Base-by-base conservation (phyloP, 805 yeast species). In the Candida nanaspora region DNA sequence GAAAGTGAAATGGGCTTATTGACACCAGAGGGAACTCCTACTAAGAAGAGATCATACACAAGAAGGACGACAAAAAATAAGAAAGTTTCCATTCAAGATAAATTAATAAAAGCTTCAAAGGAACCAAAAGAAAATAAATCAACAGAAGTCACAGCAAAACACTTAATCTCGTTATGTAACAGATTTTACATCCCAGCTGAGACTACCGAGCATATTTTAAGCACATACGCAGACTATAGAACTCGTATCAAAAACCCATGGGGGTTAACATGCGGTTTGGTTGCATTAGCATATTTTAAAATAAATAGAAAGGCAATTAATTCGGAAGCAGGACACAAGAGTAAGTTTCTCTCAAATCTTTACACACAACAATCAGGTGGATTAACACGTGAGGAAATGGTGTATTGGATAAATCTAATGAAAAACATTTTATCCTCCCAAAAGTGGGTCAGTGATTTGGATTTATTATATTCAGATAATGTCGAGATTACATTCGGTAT, bases 241-340 rank as follows among this genome's bases (percentile, higher is more conserved):
- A 68, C 70, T 34, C 75, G 76, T 46, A 70, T 80, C 31, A 72
- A 72, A 28, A 77, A 74, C 43, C 81, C 80, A 31, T 82, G 88
- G 87, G 76, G 78, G 7, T 56, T 83, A 19, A 74, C 82, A 3
- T 79, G 85, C 54, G 89, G 89, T 0, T 53, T 83, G 46, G 68
- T 82, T 1, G 65, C 80, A 28, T 72, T 80, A 16, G 79, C 81
- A 13, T 78, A 76, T 41, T 62, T 68, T 16, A 65, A 78, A 14
- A 66, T 82, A 26, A 78, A 79, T 54, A 69, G 72, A 41, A 65
- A 65, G 19, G 53, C 66, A 27, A 55, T 81, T 14, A 53, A 61
- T 3, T 53, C 60, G 11, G 72, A 71, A 37, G 63, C 78, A 6
- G 78, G 83, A 1, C 66, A 72, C 20, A 72, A 67, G 41, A 56